Conservation (phyloP, 495 filamentous ascomycete genomes). For the Talaromyces trachyspermus region DNA sequence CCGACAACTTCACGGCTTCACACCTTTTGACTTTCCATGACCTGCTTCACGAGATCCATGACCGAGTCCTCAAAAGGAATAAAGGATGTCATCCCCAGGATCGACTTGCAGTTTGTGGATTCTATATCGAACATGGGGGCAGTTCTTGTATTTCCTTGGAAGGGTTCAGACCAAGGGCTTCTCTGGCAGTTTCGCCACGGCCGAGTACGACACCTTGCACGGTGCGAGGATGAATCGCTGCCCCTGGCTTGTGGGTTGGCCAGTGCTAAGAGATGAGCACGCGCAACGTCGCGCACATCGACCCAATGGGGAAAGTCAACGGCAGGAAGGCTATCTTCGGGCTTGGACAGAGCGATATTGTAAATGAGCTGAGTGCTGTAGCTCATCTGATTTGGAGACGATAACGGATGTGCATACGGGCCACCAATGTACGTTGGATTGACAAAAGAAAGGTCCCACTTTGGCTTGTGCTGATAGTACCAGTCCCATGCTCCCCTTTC, state of each 20-base stretch:
- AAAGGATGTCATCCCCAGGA: not conserved
- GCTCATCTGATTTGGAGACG: constrained; percentile 25
- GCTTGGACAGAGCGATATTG: constrained; percentile 21
- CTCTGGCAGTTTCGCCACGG: not conserved
- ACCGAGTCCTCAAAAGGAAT: not conserved
- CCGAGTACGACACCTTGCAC: not conserved
- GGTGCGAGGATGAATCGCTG: not conserved
- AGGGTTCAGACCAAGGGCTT: not conserved
- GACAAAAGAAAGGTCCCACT: constrained; percentile 1
- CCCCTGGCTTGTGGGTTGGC: not conserved
- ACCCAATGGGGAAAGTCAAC: constrained; percentile 32
- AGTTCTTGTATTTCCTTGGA: not conserved
- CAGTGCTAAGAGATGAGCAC: constrained; percentile 20
- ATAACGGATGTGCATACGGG: constrained; percentile 31
- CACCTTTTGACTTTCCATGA: not conserved
- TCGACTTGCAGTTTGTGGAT: not conserved
- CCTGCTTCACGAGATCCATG: not conserved
- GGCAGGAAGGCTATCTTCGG: constrained; percentile 25
- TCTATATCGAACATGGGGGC: not conserved
- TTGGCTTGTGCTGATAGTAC: not conserved
- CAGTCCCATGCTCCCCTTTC: constrained; percentile 1
- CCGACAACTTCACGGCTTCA: too few relatives aligned
- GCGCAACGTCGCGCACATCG: constrained; percentile 38
- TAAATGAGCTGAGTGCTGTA: constrained; percentile 34
- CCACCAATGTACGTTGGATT: constrained; percentile 38